These are phyloP conservation scores for Botryotinia narcissicola DNA, from an alignment of 2,329 filamentous ascomycete genomes.

Conservation along the genomic window DNA sequence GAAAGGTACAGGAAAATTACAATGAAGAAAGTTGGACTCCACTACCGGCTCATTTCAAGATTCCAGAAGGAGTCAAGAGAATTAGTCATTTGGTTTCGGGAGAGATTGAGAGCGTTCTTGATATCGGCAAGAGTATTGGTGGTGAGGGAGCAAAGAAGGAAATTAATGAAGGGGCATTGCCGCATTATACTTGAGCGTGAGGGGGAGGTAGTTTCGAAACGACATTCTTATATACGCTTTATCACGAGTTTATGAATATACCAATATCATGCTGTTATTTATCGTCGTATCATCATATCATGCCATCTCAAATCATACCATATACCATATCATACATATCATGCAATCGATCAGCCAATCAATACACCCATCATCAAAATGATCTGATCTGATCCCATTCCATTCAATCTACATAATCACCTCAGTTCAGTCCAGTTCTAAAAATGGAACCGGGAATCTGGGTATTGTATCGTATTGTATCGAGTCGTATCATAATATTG, in stretches of 20 bases:
- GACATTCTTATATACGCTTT: background rate
- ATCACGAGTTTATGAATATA: background rate
- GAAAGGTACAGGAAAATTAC: conserved; percentile 67
- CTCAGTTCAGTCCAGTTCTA: too few species aligned
- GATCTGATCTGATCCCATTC: background rate
- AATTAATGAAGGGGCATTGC: background rate
- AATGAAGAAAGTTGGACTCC: conserved; percentile 67
- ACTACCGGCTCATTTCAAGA: conserved; percentile 48
- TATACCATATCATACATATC: background rate
- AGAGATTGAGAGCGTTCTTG: conserved; percentile 18
- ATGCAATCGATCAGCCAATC: background rate
- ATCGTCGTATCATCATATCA: background rate
- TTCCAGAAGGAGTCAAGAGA: conserved; percentile 30
- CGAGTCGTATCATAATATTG: too few species aligned
- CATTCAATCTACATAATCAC: too few species aligned
- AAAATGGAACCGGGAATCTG: too few species aligned
- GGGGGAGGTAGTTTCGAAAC: too few species aligned
- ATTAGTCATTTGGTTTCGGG: conserved; percentile 32
- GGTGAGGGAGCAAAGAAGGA: conserved; percentile 7
- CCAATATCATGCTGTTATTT: background rate
- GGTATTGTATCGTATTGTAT: too few species aligned
- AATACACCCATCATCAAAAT: background rate
- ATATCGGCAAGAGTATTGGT: conserved; percentile 27
- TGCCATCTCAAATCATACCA: background rate
- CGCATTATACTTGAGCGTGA: background rate